Percentiles rank a stretch among this genome's conserved stretches.
phyloP scores from a whole-genome alignment of 192 early-diverging fungal genomes.

The Chytriomyces sp. region DNA sequence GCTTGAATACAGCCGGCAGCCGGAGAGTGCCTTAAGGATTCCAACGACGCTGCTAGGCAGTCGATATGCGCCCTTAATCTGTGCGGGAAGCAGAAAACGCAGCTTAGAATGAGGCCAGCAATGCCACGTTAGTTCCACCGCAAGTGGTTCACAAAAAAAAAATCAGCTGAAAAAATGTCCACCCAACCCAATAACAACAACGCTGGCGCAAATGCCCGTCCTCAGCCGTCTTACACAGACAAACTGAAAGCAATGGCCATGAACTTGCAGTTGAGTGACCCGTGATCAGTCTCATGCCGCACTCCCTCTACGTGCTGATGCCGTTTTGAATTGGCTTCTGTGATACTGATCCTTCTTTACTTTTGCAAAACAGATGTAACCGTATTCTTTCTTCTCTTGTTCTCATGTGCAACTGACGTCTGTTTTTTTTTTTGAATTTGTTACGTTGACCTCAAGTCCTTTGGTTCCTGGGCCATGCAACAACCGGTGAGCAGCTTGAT shows the following conservation, averaged over 20 bases:
- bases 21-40: too few species aligned
- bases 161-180: conserved; percentile 7
- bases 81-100: too few species aligned
- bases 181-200: neutral
- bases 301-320: neutral
- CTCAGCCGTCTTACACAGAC: neutral
- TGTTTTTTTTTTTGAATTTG: neutral
- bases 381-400: neutral
- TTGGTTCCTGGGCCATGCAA: conserved; percentile 40
- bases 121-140: too few species aligned
- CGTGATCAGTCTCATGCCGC: neutral
- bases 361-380: neutral
- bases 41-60: too few species aligned
- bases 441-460: conserved; percentile 20
- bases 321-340: neutral
- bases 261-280: conserved; percentile 22
- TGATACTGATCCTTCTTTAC: neutral
- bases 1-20: too few species aligned
- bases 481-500: conserved; percentile 14
- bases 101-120: too few species aligned
- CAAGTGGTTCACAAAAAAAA: neutral
- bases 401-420: neutral
- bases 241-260: conserved; percentile 27
- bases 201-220: conserved; percentile 1
- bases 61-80: too few species aligned